phyloP scores from a whole-genome alignment of 1,284 basidiomycete genomes.

The Leccinum subrobustum region DNA sequence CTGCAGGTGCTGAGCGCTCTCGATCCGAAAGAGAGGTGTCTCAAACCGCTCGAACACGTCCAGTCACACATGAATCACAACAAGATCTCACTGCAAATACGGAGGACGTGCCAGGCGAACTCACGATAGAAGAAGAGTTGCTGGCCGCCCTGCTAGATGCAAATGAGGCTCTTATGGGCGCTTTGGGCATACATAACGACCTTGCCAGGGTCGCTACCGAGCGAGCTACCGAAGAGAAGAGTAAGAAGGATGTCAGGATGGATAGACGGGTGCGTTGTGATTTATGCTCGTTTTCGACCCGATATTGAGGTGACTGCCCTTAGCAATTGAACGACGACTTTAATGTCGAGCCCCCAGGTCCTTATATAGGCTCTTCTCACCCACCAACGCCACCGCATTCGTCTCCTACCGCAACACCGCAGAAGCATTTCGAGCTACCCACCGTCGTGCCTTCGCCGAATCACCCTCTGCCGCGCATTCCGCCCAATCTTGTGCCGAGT shows the following conservation, averaged over 20 bases:
- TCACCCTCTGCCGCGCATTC: conserved; percentile 42
- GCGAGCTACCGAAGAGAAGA: conserved; percentile 58
- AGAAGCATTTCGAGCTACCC: conserved; percentile 34
- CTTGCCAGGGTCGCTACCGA: conserved; percentile 65
- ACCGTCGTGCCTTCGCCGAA: conserved; percentile 34
- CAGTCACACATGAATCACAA: conserved; percentile 21
- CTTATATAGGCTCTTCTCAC: conserved; percentile 31
- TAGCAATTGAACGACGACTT: conserved; percentile 32
- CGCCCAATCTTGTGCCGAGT: conserved; percentile 26
- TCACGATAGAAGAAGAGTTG: conserved; percentile 59
- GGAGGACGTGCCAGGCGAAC: conserved; percentile 39
- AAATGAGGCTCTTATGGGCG: conserved; percentile 54
- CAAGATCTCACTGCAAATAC: conserved; percentile 23
- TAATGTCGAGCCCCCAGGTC: conserved; percentile 16
- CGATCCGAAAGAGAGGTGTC: conserved; percentile 31
- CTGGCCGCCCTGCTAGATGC: conserved; percentile 64
- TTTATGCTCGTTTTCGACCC: background rate
- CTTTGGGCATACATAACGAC: conserved; percentile 59
- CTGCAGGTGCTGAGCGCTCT: conserved; percentile 68
- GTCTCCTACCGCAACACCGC: conserved; percentile 39
- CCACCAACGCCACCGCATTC: conserved; percentile 38
- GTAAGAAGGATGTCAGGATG: conserved; percentile 55
- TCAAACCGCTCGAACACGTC: conserved; percentile 23
- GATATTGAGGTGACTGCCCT: background rate
- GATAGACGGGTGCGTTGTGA: conserved; percentile 51